Base-by-base conservation (phyloP, 371 early-diverging fungal genomes). In the Mucor velutinosus region DNA sequence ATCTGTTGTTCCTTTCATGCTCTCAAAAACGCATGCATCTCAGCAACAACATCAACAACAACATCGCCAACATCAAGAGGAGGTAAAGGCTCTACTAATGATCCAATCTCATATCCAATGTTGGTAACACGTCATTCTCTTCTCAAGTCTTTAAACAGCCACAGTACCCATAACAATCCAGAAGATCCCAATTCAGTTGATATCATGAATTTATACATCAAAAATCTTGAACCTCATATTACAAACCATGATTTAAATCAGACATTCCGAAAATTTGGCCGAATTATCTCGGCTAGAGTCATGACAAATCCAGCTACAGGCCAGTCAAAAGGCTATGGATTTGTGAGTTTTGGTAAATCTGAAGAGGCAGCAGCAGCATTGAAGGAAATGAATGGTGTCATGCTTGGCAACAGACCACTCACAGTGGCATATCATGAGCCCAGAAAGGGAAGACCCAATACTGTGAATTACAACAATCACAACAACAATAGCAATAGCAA, bases 181-280 rank as follows among this genome's bases (percentile, higher is more conserved):
- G 35, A 56, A 61, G n/a, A 61, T 14, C 55, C 27, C 4, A 67
- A 67, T 56, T 62, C 64, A 33, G 66, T 81, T 32, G 81, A 81
- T 33, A 66, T 70, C 27, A 70, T 75, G 65, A 84, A 84, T 55
- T 72, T 84, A 27, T 84, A 82, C 56, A 80, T 84, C 62, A 84
- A 84, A 66, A 84, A 84, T 60, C 71, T 84, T 37, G 85, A 84
- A 55, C 75, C 81, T 27, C 72, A 72, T 30, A 76, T 84, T 37
- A 80, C 74, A 6, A 84, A 69, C 49, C 57, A 71, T 14, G 77
- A 82, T 60, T 66, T 84, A 19, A 77, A 66, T 62, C 67, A 69
- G 32, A 59, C 72, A 7, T 84, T 84, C 60, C 67, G 74, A 29
- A 67, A 65, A 60, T 84, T 74, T 60, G 85, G 85, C 33, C 75